Conservation (phyloP, 345 rosid genomes). For the Schrenkiella parvula region DNA sequence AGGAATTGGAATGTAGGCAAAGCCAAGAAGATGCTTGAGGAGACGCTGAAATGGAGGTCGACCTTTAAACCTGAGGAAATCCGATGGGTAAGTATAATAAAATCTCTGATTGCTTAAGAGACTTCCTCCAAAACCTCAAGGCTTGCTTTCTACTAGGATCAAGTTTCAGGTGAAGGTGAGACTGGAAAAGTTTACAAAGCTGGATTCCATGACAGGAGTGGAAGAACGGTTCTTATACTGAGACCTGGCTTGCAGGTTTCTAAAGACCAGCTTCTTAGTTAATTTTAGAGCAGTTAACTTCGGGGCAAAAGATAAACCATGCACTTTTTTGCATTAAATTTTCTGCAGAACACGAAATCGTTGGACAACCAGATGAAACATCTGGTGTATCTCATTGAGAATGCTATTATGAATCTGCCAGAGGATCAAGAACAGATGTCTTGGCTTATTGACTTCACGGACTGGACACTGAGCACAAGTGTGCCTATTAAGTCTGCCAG, state of each 20-base stretch:
- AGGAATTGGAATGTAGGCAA: constrained; percentile 76
- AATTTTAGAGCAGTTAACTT: neutral
- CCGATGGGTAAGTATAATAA: constrained; percentile 54
- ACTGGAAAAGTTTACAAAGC: constrained; percentile 91
- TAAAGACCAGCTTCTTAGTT: neutral
- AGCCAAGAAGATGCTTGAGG: constrained; percentile 80
- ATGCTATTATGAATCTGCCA: constrained; percentile 82
- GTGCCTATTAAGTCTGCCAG: constrained; percentile 82
- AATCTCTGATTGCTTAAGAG: neutral
- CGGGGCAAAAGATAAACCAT: neutral
- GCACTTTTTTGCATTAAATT: neutral
- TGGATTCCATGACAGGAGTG: constrained; percentile 75
- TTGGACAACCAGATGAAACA: constrained; percentile 70
- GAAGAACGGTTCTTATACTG: constrained; percentile 79
- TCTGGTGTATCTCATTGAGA: constrained; percentile 84
- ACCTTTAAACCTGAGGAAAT: constrained; percentile 80
- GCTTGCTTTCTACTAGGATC: constrained; percentile 40
- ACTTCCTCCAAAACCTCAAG: neutral
- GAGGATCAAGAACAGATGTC: constrained; percentile 92
- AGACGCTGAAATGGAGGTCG: constrained; percentile 78
- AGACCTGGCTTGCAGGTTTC: constrained; percentile 87
- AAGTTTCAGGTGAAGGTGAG: constrained; percentile 83
- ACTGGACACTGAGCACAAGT: constrained; percentile 65
- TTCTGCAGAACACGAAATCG: constrained; percentile 70
- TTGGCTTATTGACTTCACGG: constrained; percentile 93